A percentile compares a stretch with the other conserved stretches of the same genome.
Evolutionary conservation across 2,329 filamentous ascomycete genomes (phyloP).

Genomic region (Zalaria sp.): DNA sequence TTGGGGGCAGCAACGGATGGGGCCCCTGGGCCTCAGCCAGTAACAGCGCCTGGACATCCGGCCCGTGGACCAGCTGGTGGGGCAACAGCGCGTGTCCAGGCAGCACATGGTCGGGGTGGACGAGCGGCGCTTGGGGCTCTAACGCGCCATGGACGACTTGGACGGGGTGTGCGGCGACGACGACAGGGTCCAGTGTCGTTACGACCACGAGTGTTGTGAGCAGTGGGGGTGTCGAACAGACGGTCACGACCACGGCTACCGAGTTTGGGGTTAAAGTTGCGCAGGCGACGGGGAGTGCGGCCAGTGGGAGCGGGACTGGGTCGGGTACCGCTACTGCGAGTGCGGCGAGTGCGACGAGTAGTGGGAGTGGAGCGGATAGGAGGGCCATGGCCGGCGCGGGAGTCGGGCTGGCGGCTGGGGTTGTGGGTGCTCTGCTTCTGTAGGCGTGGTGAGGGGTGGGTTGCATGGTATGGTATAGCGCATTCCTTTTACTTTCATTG

Average conservation of each 20-base stretch:
- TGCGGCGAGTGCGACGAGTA: conserved; percentile 6
- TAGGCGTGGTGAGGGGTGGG: conserved; percentile 5
- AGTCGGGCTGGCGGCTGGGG: conserved; percentile 14
- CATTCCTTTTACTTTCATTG: too few species aligned
- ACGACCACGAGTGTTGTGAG: conserved; percentile 14
- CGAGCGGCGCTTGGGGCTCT: conserved; percentile 15
- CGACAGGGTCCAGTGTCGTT: conserved; percentile 15
- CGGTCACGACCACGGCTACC: conserved; percentile 10
- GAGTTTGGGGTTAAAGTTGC: conserved; percentile 16
- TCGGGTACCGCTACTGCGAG: conserved; percentile 3
- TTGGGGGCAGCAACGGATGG: conserved; percentile 12
- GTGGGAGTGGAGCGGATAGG: conserved; percentile 11
- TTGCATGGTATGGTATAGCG: too few species aligned
- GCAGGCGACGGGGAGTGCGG: conserved; percentile 9
- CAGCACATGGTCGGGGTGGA: conserved; percentile 21
- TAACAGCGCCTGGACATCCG: conserved; percentile 15
- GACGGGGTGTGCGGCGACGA: conserved; percentile 17
- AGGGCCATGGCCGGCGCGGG: conserved; percentile 13
- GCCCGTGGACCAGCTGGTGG: conserved; percentile 22
- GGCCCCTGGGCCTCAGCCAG: conserved; percentile 15
- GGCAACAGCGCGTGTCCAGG: conserved; percentile 17
- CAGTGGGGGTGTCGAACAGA: conserved; percentile 10
- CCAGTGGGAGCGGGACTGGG: not conserved
- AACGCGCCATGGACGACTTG: conserved; percentile 21
- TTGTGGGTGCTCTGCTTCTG: conserved; percentile 16